Percentiles rank a stretch among this genome's conserved stretches.
Conservation (phyloP, 495 filamentous ascomycete species). For the Xylaria acuta region DNA sequence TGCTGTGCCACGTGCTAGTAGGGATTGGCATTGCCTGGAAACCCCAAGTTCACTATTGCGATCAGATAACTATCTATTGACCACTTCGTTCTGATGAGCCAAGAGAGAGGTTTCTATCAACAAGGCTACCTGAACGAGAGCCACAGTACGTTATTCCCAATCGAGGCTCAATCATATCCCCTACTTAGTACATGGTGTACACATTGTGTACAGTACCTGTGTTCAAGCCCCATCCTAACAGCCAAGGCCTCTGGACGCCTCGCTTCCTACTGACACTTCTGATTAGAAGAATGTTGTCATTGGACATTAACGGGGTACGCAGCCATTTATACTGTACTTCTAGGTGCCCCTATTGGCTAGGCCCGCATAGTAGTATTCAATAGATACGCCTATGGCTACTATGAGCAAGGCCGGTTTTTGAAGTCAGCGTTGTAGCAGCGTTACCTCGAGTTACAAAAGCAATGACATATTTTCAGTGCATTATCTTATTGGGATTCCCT, state of each 20-base stretch:
- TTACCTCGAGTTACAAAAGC: background rate
- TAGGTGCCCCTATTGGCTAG: background rate
- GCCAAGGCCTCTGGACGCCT: constrained; percentile 12
- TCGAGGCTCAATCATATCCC: background rate
- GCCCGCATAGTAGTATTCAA: background rate
- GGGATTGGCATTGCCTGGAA: constrained; percentile 9
- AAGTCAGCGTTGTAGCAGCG: background rate
- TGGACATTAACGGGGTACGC: background rate
- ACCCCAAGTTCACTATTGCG: constrained; percentile 1
- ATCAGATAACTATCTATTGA: background rate
- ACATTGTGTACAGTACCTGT: background rate
- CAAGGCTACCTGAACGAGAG: background rate
- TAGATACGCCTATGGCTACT: background rate
- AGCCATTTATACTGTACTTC: background rate
- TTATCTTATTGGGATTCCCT: background rate
- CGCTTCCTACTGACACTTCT: background rate
- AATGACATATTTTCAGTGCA: background rate
- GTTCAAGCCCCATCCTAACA: background rate
- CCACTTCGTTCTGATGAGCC: background rate
- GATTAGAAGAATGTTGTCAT: background rate
- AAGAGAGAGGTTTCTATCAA: background rate
- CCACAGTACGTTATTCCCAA: background rate
- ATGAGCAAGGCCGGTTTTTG: background rate
- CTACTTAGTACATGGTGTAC: background rate
- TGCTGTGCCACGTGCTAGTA: constrained; percentile 23